Conservation (phyloP, 345 rosid genomes). For the Pistacia integerrima region DNA sequence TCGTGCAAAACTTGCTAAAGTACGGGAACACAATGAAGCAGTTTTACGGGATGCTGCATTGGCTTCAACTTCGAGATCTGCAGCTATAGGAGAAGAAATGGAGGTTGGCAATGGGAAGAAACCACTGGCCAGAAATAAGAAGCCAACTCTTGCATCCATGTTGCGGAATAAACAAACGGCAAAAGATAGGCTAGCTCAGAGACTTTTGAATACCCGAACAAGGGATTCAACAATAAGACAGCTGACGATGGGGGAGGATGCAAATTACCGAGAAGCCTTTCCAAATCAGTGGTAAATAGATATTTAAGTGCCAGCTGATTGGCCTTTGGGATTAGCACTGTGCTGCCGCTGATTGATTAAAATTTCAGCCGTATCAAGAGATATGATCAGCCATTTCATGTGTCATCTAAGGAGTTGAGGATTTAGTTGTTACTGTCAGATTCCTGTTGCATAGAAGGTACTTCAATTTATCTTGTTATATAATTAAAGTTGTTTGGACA, state of each 20-base stretch:
- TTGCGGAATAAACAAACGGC: constrained; percentile 62
- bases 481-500: too few species aligned
- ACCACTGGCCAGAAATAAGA: constrained; percentile 47
- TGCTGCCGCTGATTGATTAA: neutral
- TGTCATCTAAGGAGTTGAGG: neutral
- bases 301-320: neutral
- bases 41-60: constrained; percentile 77
- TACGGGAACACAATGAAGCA: constrained; percentile 73
- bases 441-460: neutral
- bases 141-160: constrained; percentile 62
- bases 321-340: neutral
- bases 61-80: constrained; percentile 76
- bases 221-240: constrained; percentile 51
- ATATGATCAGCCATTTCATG: neutral
- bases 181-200: constrained; percentile 62
- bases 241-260: constrained; percentile 57
- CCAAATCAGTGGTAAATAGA: constrained; percentile 82
- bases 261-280: constrained; percentile 62
- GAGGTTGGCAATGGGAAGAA: constrained; percentile 35
- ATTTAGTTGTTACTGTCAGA: neutral
- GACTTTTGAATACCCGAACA: constrained; percentile 50
- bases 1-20: constrained; percentile 73
- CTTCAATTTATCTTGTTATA: too few species aligned
- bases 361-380: neutral
- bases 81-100: constrained; percentile 40